phyloP scores from a whole-genome alignment of 1,284 basidiomycete genomes.

The Afroboletus lepidellus region DNA sequence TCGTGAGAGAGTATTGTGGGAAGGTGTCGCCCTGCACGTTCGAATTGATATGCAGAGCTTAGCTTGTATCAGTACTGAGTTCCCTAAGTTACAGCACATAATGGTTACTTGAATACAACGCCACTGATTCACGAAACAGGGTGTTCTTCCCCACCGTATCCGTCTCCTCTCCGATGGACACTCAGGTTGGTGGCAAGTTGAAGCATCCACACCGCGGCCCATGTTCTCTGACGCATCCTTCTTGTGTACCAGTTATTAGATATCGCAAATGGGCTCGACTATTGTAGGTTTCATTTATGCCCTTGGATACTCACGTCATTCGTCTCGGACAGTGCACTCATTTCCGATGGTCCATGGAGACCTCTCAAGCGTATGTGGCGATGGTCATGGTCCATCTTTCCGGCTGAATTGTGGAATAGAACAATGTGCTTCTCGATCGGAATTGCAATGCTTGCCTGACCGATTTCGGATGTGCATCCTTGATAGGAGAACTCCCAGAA shows the following conservation, averaged over 20 bases:
- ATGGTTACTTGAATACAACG: no score
- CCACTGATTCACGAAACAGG: no score
- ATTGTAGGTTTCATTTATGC: background rate
- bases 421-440: background rate
- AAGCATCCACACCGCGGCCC: no score
- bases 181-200: no score
- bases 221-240: background rate
- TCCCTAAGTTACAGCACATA: no score
- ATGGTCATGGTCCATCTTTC: background rate
- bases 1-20: constrained; percentile 45
- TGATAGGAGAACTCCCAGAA: background rate
- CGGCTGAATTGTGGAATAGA: background rate
- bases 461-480: background rate
- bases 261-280: background rate
- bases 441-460: background rate
- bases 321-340: background rate
- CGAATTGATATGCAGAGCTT: constrained; percentile 14
- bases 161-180: no score
- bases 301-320: background rate
- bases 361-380: background rate
- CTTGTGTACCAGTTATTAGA: background rate
- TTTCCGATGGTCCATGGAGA: background rate
- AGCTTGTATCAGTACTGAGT: no score
- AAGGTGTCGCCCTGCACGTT: constrained; percentile 57
- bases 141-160: no score